These are phyloP conservation scores for Diutina siamensis DNA, from an alignment of 1,139 yeast species.

Conservation along the genomic window DNA sequence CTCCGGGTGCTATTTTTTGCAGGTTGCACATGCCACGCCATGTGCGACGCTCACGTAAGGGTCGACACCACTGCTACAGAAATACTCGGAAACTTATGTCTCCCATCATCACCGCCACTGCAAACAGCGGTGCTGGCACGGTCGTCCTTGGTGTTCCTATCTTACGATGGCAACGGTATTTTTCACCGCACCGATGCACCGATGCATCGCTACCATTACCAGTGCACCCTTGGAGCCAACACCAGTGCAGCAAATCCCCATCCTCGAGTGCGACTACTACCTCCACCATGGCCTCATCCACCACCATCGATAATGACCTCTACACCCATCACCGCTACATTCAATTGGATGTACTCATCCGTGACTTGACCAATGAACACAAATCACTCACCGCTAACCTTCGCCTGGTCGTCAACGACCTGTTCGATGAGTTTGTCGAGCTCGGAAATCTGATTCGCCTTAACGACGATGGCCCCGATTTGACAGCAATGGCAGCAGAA, in stretches of 20 bases:
- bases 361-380: neutral
- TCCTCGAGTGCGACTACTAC: neutral
- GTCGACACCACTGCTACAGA: neutral
- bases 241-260: too few relatives aligned
- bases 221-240: too few relatives aligned
- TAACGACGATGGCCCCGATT: neutral
- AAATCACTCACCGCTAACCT: neutral
- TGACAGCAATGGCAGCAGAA: neutral
- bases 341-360: slow-evolving; percentile 3
- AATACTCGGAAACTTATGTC: neutral
- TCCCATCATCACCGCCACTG: too few relatives aligned
- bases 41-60: neutral
- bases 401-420: slow-evolving; percentile 2
- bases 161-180: too few relatives aligned
- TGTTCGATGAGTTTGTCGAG: slow-evolving; percentile 1
- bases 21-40: neutral
- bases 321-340: neutral
- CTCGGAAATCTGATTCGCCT: neutral
- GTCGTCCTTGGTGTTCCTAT: too few relatives aligned
- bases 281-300: neutral
- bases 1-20: too few relatives aligned
- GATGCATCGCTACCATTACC: neutral
- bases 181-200: too few relatives aligned
- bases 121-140: too few relatives aligned
- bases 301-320: neutral